These are phyloP conservation scores for Sporothrix sp. DNA, from an alignment of 2,329 filamentous ascomycete species.

Conservation along the genomic window DNA sequence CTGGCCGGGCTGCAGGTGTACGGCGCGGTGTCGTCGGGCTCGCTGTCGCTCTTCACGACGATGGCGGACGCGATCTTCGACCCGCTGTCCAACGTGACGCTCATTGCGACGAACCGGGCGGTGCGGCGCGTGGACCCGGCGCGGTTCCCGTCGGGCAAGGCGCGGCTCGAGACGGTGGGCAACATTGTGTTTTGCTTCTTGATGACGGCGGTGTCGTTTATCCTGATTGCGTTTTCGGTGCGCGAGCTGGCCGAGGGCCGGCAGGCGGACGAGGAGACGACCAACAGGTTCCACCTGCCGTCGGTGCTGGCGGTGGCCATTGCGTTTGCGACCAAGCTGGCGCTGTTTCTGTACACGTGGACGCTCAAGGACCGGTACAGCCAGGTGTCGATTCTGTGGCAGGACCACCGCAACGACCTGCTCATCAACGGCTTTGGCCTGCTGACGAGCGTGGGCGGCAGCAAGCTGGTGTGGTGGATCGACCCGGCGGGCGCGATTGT, in stretches of 20 bases:
- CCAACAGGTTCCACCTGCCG: conserved; percentile 64
- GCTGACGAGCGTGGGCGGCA: conserved; percentile 80
- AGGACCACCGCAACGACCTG: conserved; percentile 96
- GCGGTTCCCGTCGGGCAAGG: conserved; percentile 85
- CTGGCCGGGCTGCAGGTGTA: conserved; percentile 79
- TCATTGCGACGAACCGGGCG: conserved; percentile 80
- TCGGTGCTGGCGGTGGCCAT: conserved; percentile 76
- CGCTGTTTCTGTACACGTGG: conserved; percentile 86
- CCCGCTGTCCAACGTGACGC: conserved; percentile 75
- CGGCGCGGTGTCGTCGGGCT: conserved; percentile 74
- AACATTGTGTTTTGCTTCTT: conserved; percentile 96
- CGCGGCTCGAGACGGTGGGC: conserved; percentile 86
- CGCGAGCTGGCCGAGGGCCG: conserved; percentile 52
- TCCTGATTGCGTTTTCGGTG: conserved; percentile 81
- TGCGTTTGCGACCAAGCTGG: conserved; percentile 77
- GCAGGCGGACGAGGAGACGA: conserved; percentile 32
- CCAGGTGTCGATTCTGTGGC: conserved; percentile 87
- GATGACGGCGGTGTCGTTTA: conserved; percentile 85
- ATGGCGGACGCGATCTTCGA: conserved; percentile 96
- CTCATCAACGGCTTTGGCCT: conserved; percentile 92
- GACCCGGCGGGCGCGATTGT: conserved; percentile 86
- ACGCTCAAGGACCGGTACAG: conserved; percentile 82
- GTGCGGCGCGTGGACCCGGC: conserved; percentile 77
- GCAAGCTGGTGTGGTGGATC: conserved; percentile 87
- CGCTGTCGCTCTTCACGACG: conserved; percentile 93